Base-by-base conservation (phyloP, 2,329 filamentous ascomycete species). In the Pseudocercospora fijiensis region DNA sequence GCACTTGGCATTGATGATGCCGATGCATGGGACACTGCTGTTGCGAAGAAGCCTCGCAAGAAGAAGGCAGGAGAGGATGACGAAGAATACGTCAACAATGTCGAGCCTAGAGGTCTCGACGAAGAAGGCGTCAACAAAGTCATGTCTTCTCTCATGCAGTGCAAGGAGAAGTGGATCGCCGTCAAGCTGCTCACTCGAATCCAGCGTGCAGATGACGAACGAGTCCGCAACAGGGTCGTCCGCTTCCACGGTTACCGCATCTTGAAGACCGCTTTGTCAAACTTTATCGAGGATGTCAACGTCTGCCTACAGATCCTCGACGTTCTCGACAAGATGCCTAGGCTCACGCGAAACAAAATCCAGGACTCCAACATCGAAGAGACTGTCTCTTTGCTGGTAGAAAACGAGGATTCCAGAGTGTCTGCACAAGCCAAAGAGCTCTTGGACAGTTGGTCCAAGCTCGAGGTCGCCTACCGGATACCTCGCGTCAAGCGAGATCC, bases 131-230 rank as follows among this genome's bases (percentile, higher is more conserved):
- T 96, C 65, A 91, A 90, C 72, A 96, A 96, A 79, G 92, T 97
- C 77, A 96, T 97, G 92, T 93, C 94, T 24, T 90, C 92, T 59
- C 86, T 99, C 64, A 93, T 96, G 87, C 94, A 97, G 77, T 96
- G 92, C 83, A 96, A 96, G 78, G 95, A 99, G 83, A 97, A 97
- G 78, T 99, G 95, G 95, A 97, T 99, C 77, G 92, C 91, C 2
- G 92, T 97, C 78, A 98, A 98, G 79, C 82, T 99, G 62, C 85
- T 99, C 64, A 86, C 88, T 70, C 93, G 95, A 58, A 92, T 99
- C 66, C 91, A 96, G 77, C 85, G 86, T 45, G 93, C 90, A 74
- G 86, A 94, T 56, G 92, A 97, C 70, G 92, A 96, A 73, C 88
- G 88, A 67, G 91, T 97, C 61, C 87, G 91, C 65, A 91, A 95